A percentile compares a stretch with the other conserved stretches of the same genome.
Evolutionary conservation across 2,329 filamentous ascomycete genomes (phyloP).

Genomic region (Trichoderma atrobrunneum): DNA sequence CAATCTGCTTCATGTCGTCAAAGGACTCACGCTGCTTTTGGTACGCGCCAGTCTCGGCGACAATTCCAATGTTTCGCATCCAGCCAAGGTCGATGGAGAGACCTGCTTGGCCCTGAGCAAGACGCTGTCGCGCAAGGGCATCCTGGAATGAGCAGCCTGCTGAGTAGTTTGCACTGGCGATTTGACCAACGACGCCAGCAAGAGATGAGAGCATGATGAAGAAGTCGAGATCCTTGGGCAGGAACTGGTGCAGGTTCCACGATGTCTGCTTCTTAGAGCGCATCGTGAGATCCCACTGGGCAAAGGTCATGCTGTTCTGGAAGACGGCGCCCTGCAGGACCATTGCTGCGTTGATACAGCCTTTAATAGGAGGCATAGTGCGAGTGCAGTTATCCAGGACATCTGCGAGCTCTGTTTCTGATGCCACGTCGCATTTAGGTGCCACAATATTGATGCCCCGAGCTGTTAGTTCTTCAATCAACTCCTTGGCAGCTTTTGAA

Average conservation of each 20-base stretch:
- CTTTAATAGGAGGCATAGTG: slow-evolving; percentile 25
- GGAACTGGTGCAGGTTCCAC: slow-evolving; percentile 30
- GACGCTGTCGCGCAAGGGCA: slow-evolving; percentile 23
- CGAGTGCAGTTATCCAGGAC: slow-evolving; percentile 18
- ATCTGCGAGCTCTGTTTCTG: neutral
- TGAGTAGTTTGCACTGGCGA: slow-evolving; percentile 40
- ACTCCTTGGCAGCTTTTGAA: slow-evolving; percentile 18
- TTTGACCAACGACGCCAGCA: slow-evolving; percentile 33
- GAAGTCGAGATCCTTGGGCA: slow-evolving; percentile 33
- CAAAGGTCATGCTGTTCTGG: slow-evolving; percentile 27
- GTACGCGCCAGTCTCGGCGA: slow-evolving; percentile 24
- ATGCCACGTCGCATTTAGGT: slow-evolving; percentile 22
- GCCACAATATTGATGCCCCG: slow-evolving; percentile 19
- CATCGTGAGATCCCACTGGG: slow-evolving; percentile 26
- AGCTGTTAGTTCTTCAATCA: slow-evolving; percentile 21
- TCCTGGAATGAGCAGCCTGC: slow-evolving; percentile 34
- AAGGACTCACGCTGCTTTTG: neutral
- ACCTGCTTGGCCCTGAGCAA: neutral
- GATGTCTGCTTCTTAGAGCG: slow-evolving; percentile 35
- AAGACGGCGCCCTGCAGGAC: slow-evolving; percentile 33
- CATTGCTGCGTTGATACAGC: slow-evolving; percentile 32
- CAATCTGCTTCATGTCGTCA: slow-evolving; percentile 2
- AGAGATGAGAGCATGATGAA: slow-evolving; percentile 38
- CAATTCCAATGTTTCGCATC: slow-evolving; percentile 27
- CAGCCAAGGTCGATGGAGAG: slow-evolving; percentile 24